Base-by-base conservation (phyloP, 2,329 filamentous ascomycete species). In the Penicillium palitans region DNA sequence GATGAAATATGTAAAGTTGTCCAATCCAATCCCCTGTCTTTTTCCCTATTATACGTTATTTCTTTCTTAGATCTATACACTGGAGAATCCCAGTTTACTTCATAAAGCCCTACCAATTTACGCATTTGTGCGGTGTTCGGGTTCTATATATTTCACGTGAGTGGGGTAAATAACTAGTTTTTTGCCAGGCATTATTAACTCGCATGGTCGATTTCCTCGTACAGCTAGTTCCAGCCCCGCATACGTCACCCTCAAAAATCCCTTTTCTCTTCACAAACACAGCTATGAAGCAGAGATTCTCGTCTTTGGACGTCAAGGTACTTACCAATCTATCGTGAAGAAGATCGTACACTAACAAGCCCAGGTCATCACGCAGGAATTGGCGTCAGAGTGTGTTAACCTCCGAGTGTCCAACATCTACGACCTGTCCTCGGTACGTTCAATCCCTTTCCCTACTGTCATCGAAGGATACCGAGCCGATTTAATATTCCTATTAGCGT, bases 381-480 rank as follows among this genome's bases (percentile, higher is more conserved):
- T 99, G 62, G 88, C 91, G 59, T 81, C 84, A 62, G 85, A 83
- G 64, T 83, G 99, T 54, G 85, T 89, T 58, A 86, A 86, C 59
- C 83, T 98, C 61, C 90, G 95, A 63, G 84, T 98, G 51, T 87
- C 90, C 62, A 99, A 99, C 73, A 88, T 97, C 74, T 98, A 99
- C 79, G 95, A 99, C 75, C 86, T 99, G 59, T 96, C 91, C 62
- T 92, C 92, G 64, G 83, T 85, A 78, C 35, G 78, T 53, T 41
- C 39, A 54, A 42, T 12, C 15, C 31, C 35, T 45, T 27, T 25
- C 44, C 41, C 21, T 51, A 19, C 13, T 6, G 31, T 4, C 12
- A 40, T 35, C 12, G 17, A 31, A 12, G 31, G 15, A 10, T 60
- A 67, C 17, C 68, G 61, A 42, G 31, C 44, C 61, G 29, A 56